Base-by-base conservation (phyloP, 2,329 filamentous ascomycete species). In the Colletotrichum abscissum region DNA sequence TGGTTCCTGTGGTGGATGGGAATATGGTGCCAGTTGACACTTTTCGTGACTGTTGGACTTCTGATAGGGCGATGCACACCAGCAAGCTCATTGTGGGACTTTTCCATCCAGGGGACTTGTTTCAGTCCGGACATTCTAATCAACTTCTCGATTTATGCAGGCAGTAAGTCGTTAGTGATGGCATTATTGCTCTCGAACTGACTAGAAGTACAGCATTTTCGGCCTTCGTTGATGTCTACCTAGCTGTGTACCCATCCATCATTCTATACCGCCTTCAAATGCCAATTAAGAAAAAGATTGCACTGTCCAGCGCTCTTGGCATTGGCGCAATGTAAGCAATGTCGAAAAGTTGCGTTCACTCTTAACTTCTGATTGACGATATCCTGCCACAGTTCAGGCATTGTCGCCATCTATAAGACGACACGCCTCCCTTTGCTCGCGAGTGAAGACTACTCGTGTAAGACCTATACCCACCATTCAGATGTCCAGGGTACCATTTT, bases 1-100 rank as follows among this genome's bases (percentile, higher is more conserved):
- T 75, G 77, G 6, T 76, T 85, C 59, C 77, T 86, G 19, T 86
- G 84, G 83, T 33, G 59, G 1, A 65, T 87, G 26, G 80, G 79
- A 0, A 75, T 76, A 4, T 49, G 78, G 11, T 81, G 80, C 24
- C 75, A 81, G 19, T 38, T 81, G 22, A 78, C 80, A 1, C 76
- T 84, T 9, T 71, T 81, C 0, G 78, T 79, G 8, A 84, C 81
- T 30, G 80, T 86, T 26, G 74, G 84, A 11, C 79, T 87, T 5
- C 74, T 86, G 3, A 83, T 86, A 46, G 83, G 81, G 1, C 84
- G 84, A 72, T 88, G 86, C 75, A 77, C 77, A 2, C 86, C 86
- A 0, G 70, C 75, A 4, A 52, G 69, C 28, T 81, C 83, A 0
- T 77, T 83, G 28, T 88, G 86, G 86, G 76, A 82, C 57, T 78